A percentile compares a stretch with the other conserved stretches of the same genome.
These are phyloP conservation scores for Leccinellum luteum DNA, from an alignment of 768 basidiomycete genomes.

Conservation along the genomic window DNA sequence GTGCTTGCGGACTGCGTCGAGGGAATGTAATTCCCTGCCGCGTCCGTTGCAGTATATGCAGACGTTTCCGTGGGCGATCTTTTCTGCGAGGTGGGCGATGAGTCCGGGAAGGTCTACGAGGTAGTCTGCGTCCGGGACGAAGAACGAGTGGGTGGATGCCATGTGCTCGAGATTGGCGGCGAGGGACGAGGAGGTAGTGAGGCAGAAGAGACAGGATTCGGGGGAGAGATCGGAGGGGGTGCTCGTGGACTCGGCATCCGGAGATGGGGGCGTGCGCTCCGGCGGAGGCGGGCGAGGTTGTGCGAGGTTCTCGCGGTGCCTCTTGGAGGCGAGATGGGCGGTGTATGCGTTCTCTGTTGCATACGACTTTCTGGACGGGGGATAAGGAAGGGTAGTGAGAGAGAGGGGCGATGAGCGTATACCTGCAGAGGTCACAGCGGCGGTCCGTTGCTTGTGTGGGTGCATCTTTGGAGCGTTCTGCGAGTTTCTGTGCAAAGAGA, in stretches of 20 bases:
- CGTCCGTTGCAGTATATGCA: conserved; percentile 90
- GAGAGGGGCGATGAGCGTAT: conserved; percentile 29
- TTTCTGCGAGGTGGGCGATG: conserved; percentile 84
- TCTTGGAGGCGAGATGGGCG: conserved; percentile 85
- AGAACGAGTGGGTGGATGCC: conserved; percentile 86
- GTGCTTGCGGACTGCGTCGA: conserved; percentile 90
- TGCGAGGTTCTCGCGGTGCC: conserved; percentile 74
- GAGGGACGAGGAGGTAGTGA: conserved; percentile 46
- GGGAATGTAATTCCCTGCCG: conserved; percentile 74
- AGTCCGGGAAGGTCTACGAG: conserved; percentile 83
- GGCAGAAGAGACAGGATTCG: conserved; percentile 85
- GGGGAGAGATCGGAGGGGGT: conserved; percentile 40
- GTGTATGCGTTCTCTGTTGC: conserved; percentile 85
- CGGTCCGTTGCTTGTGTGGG: conserved; percentile 52
- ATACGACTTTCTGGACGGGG: conserved; percentile 70
- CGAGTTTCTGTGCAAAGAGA: conserved; percentile 85
- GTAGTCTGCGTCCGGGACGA: conserved; percentile 91
- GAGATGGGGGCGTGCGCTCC: not conserved
- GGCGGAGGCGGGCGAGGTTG: conserved; percentile 13
- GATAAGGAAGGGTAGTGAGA: not conserved
- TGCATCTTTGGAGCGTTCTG: conserved; percentile 70
- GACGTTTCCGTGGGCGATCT: conserved; percentile 88
- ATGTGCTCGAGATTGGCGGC: conserved; percentile 82
- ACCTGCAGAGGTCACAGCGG: conserved; percentile 84
- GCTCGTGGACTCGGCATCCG: not conserved